Evolutionary conservation across 495 filamentous ascomycete genomes (phyloP), one percentile per base, ranked within the genome.

Genomic region (Lichenothelia convexa): DNA sequence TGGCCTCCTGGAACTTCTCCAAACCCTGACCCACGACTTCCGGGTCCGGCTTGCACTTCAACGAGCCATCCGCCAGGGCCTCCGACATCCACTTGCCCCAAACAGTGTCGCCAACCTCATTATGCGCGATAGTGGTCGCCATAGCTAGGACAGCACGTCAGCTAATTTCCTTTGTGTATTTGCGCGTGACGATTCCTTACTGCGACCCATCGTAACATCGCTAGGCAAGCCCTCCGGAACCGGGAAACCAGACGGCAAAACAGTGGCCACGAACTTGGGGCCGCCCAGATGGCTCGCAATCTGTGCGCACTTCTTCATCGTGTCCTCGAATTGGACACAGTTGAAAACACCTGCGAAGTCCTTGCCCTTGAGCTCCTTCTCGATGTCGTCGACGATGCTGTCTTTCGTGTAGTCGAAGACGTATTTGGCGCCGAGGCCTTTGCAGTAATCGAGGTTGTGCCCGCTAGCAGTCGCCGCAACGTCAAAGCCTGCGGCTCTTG

Each of bases 381-480:
- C 39, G 18, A 60, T 44, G 21, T 64, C 58, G 11, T 55, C 41
- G 1, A 56, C 47, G 0, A 63, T 48, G 0, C 44, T 56, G 3
- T 44, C 16, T 31, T 44, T 53, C 5, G 56, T 56, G 50, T 80
- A 76, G 50, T 80, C 72, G 35, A 75, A 69, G 1, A 62, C 67
- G n/a, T 57, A 34, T 16, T 35, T 56, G 2, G 74, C 75, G 4
- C 75, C 73, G 0, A 75, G 58, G 1, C 36, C 43, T 42, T 60
- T 63, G 24, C 68, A 50, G 36, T 61, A 63, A 0, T 61, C 61
- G 24, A 67, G 62, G 47, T 79, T 78, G 42, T 59, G 59, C 1
- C 54, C 50, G 1, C 63, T 67, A 0, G 67, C 57, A 0, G 70
- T 74, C 0, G 65, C 54, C 32, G 75, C 50, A 2, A 79, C 74